Evolutionary conservation across 2,329 filamentous ascomycete species (phyloP), one percentile per base, ranked within the genome.

Genomic region (Westerdykella ornata): DNA sequence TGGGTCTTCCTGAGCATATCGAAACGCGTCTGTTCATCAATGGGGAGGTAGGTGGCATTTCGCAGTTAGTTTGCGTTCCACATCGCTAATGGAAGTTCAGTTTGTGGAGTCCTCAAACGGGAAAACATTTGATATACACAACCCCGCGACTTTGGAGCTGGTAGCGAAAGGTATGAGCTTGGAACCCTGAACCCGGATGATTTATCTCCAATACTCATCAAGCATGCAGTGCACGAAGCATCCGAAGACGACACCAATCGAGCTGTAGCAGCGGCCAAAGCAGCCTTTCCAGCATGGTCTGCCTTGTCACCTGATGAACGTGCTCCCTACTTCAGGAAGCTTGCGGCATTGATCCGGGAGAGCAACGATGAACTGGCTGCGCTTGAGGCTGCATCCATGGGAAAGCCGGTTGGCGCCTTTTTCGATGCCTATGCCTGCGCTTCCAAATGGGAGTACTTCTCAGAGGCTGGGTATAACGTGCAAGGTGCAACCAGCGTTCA

Each of bases 361-460:
- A 82, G 87, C 69, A 88, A 84, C 80, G 85, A 89, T 63, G 77
- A 86, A 15, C 69, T 92, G 49, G 85, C 84, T 8, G 84, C 85
- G 8, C 85, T 83, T 66, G 90, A 90, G 67, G 88, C 85, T 13
- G 74, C 88, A 35, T 85, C 89, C 67, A 86, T 90, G 72, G 86
- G 86, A 61, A 89, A 89, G 75, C 89, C 85, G 0, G 80, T 89
- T 59, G 81, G 81, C 37, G 82, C 87, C 62, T 85, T 85, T 40
- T 82, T 76, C 66, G 86, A 86, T 36, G 86, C 88, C 58, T 84
- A 88, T 19, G 75, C 88, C 31, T 76, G 84, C 51, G 86, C 86
- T 30, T 72, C 88, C 41, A 85, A 88, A 70, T 86, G 88, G 33
- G 85, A 87, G 82, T 41, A 83, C 82, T 13, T 84, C 84, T 63